phyloP scores from a whole-genome alignment of 192 early-diverging fungal species.

The Backusella tarrabulga region DNA sequence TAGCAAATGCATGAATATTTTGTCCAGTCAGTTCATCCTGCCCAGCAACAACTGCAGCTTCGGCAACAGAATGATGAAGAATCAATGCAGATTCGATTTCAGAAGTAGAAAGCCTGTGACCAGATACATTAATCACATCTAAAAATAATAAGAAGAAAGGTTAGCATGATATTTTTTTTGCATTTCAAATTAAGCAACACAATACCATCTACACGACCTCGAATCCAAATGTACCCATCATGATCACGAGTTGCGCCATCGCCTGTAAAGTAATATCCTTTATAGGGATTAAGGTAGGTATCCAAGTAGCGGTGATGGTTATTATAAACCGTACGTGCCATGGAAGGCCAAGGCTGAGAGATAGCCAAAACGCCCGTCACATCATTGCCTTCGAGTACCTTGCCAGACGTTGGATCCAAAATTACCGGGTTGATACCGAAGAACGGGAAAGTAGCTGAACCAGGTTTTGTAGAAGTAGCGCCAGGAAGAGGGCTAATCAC shows the following conservation, averaged over 20 bases:
- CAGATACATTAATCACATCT: constrained; percentile 92
- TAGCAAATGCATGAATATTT: constrained; percentile 81
- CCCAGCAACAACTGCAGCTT: constrained; percentile 89
- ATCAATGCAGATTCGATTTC: constrained; percentile 93
- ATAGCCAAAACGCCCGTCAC: constrained; percentile 93
- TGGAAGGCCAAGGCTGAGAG: constrained; percentile 83
- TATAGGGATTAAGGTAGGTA: constrained; percentile 89
- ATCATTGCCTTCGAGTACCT: constrained; percentile 77
- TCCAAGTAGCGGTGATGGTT: constrained; percentile 91
- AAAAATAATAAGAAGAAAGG: neutral
- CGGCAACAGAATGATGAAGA: constrained; percentile 78
- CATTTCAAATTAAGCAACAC: neutral
- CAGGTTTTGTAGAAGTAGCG: constrained; percentile 87
- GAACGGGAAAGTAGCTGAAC: constrained; percentile 93
- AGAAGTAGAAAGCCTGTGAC: constrained; percentile 88
- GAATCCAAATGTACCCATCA: constrained; percentile 96
- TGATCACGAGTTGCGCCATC: constrained; percentile 89
- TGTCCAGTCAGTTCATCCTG: constrained; percentile 88
- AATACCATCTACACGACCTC: constrained; percentile 70
- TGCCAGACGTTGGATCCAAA: constrained; percentile 83
- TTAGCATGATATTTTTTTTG: neutral
- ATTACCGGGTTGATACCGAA: constrained; percentile 90
- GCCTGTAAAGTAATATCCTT: constrained; percentile 92
- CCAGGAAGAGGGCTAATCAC: constrained; percentile 92
- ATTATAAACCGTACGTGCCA: constrained; percentile 87